These are phyloP conservation scores for Neltuma alba DNA, from an alignment of 306 rosid species.

Conservation along the genomic window DNA sequence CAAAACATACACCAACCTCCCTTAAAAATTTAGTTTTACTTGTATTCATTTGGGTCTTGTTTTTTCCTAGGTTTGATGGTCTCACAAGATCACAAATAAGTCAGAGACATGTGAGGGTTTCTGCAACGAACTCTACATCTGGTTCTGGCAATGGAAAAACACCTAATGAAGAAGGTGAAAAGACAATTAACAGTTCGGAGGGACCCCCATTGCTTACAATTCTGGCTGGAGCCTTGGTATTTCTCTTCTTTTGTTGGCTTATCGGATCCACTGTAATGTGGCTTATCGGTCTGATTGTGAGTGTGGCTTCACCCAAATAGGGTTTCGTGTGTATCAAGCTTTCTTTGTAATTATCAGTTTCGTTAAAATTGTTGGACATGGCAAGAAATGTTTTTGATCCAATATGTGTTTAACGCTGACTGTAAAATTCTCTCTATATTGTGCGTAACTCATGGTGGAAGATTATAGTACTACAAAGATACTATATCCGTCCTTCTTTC, in stretches of 20 bases:
- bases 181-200: constrained; percentile 34
- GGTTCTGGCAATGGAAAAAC: constrained; percentile 39
- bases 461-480: background rate
- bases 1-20: background rate
- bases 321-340: background rate
- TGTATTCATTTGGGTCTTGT: constrained; percentile 20
- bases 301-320: constrained; percentile 43
- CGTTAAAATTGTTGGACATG: background rate
- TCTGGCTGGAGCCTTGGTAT: constrained; percentile 63
- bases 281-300: constrained; percentile 55
- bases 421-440: background rate
- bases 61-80: constrained; percentile 46
- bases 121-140: constrained; percentile 48
- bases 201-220: constrained; percentile 85
- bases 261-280: constrained; percentile 51
- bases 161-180: constrained; percentile 35
- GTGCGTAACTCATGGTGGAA: too few relatives aligned
- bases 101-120: constrained; percentile 39
- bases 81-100: constrained; percentile 36
- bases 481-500: too few relatives aligned
- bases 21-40: background rate
- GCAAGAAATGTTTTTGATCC: background rate
- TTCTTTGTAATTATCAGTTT: background rate
- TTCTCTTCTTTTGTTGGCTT: constrained; percentile 51
- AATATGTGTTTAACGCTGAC: background rate